Conservation (phyloP, 176 grass and related monocot genomes). For the Oryza brachyantha region DNA sequence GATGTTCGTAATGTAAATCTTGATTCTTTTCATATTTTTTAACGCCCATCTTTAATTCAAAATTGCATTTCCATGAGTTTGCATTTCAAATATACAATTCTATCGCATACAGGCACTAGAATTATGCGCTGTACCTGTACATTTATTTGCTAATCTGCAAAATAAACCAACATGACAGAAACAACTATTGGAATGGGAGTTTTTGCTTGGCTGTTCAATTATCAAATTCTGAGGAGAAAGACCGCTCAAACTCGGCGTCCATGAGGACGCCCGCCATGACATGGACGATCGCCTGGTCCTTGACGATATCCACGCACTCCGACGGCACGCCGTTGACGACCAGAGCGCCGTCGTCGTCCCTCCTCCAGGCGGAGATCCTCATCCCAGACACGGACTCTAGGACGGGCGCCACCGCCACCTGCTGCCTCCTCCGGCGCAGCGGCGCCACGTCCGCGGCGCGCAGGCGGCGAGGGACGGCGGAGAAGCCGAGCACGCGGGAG, state of each 20-base stretch:
- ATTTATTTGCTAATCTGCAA: neutral
- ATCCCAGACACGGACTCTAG: constrained; percentile 70
- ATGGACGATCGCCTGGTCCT: constrained; percentile 51
- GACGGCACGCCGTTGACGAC: constrained; percentile 76
- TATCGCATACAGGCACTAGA: neutral
- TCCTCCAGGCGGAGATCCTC: constrained; percentile 50
- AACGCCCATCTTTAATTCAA: too few species aligned
- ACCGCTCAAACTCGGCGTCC: constrained; percentile 85
- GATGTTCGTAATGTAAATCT: too few species aligned
- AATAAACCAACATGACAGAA: too few species aligned
- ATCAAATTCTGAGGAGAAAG: constrained; percentile 39
- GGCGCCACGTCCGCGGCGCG: constrained; percentile 39
- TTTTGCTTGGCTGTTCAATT: neutral
- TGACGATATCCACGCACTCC: constrained; percentile 63
- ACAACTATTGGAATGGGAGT: neutral
- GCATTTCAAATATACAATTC: too few species aligned
- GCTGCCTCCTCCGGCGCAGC: neutral
- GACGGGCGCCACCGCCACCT: constrained; percentile 13
- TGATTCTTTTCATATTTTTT: too few species aligned
- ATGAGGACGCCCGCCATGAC: constrained; percentile 69
- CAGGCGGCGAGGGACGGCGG: constrained; percentile 52
- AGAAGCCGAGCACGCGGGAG: constrained; percentile 83
- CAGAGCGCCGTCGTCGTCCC: constrained; percentile 50
- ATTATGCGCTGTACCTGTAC: neutral
- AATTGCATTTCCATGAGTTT: too few species aligned